Evolutionary conservation across 75 land plant genomes (phyloP).

Genomic region (Sequoiadendron giganteum): DNA sequence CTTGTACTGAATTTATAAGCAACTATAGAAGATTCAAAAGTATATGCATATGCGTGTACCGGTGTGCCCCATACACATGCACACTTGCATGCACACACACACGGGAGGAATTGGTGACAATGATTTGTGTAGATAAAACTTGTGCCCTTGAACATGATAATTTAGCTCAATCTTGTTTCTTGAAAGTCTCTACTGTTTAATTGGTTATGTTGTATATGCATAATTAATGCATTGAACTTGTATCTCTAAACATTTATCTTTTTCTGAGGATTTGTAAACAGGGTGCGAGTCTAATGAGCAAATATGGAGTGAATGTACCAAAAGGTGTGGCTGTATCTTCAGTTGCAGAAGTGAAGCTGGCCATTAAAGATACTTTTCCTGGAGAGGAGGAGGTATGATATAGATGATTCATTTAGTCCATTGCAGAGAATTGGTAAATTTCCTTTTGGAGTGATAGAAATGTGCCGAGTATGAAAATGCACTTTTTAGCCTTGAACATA

Average conservation of each 20-base stretch:
- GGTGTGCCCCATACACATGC: too few species aligned
- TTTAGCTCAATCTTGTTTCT: background rate
- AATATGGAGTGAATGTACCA: conserved; percentile 94
- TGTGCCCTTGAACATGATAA: background rate
- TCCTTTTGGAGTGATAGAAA: background rate
- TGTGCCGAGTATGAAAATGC: background rate
- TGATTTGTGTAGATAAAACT: background rate
- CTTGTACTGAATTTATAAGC: background rate
- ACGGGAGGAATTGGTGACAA: background rate
- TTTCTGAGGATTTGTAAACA: conserved; percentile 22
- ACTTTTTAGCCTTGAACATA: background rate
- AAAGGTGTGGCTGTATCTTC: conserved; percentile 86
- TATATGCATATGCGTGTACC: too few species aligned
- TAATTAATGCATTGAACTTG: background rate
- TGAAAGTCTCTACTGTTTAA: background rate
- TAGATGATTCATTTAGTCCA: background rate
- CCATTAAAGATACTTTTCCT: conserved; percentile 62
- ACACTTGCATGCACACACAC: too few species aligned
- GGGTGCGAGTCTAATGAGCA: conserved; percentile 96
- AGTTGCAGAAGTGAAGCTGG: conserved; percentile 56
- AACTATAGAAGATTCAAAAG: too few species aligned
- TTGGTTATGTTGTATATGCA: background rate
- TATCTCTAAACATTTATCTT: background rate
- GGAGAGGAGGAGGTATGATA: conserved; percentile 66
- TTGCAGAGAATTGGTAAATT: background rate